phyloP scores from a whole-genome alignment of 768 basidiomycete genomes.

The Termitomyces sp. region DNA sequence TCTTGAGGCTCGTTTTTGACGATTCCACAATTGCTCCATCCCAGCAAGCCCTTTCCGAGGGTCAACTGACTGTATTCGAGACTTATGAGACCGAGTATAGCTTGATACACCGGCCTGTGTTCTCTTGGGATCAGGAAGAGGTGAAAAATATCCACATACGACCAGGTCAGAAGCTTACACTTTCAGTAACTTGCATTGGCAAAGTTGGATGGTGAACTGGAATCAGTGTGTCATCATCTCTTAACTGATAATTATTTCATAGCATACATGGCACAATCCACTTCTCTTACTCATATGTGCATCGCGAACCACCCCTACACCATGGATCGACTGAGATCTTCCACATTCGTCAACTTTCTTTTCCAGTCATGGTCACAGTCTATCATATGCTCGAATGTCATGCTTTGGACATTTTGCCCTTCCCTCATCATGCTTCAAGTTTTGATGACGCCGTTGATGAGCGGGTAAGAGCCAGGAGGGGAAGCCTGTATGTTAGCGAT shows the following conservation, averaged over 20 bases:
- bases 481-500: constrained; percentile 37
- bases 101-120: constrained; percentile 70
- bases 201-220: constrained; percentile 84
- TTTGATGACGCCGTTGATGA: constrained; percentile 16
- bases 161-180: constrained; percentile 65
- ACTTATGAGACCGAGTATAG: constrained; percentile 89
- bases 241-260: constrained; percentile 11
- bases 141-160: constrained; percentile 49
- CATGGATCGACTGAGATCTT: constrained; percentile 47
- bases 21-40: constrained; percentile 83
- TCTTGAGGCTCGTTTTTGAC: constrained; percentile 81
- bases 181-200: constrained; percentile 75
- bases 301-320: constrained; percentile 31
- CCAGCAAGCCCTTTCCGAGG: constrained; percentile 73
- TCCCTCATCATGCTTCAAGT: constrained; percentile 29
- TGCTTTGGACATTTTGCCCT: constrained; percentile 75
- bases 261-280: constrained; percentile 79
- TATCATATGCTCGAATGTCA: constrained; percentile 92
- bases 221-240: not conserved
- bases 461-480: constrained; percentile 18
- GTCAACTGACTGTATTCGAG: constrained; percentile 76
- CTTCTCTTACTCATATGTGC: constrained; percentile 75
- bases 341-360: constrained; percentile 81
- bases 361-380: constrained; percentile 89
- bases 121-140: constrained; percentile 65